Evolutionary conservation across 2,329 filamentous ascomycete species (phyloP).

Genomic region (Hawksworthiomyces lignivorus): DNA sequence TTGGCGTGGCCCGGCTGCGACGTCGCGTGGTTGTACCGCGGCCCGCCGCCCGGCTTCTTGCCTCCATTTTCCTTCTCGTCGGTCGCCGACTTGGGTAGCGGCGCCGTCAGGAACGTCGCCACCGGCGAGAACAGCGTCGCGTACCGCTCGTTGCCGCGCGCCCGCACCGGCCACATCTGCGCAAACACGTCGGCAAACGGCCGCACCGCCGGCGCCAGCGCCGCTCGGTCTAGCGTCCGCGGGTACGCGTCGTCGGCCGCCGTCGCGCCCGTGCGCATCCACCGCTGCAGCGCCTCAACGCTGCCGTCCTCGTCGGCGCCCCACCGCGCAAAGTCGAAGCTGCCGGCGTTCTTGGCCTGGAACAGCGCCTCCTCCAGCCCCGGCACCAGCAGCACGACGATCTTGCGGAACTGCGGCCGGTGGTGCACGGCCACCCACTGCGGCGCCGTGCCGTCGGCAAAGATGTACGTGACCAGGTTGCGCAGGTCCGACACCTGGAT

Average conservation of each 20-base stretch:
- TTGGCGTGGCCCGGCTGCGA: slow-evolving; percentile 52
- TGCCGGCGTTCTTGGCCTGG: too few species aligned
- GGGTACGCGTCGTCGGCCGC: slow-evolving; percentile 50
- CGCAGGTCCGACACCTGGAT: slow-evolving; percentile 57
- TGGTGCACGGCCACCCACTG: slow-evolving; percentile 59
- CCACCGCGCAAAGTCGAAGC: slow-evolving; percentile 36
- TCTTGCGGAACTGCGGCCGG: slow-evolving; percentile 61
- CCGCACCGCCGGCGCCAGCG: slow-evolving; percentile 46
- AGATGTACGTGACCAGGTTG: slow-evolving; percentile 57
- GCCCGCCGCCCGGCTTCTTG: slow-evolving; percentile 26
- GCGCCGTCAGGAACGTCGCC: slow-evolving; percentile 71
- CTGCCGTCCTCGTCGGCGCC: slow-evolving; percentile 31
- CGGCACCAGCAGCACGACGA: slow-evolving; percentile 86
- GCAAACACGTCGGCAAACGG: slow-evolving; percentile 76
- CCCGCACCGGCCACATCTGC: slow-evolving; percentile 82
- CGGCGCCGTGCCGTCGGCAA: slow-evolving; percentile 56
- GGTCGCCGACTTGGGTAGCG: slow-evolving; percentile 58
- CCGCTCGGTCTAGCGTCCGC: slow-evolving; percentile 40
- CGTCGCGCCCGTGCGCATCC: slow-evolving; percentile 30
- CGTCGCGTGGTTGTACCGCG: slow-evolving; percentile 30
- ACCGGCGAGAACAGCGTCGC: slow-evolving; percentile 80
- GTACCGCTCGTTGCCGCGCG: slow-evolving; percentile 73
- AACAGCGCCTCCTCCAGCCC: slow-evolving; percentile 90
- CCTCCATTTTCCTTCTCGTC: slow-evolving; percentile 58
- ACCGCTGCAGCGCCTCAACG: slow-evolving; percentile 24